Evolutionary conservation across 495 filamentous ascomycete species (phyloP), one percentile per base, ranked within the genome.

Genomic region (Aspergillus ostianus): DNA sequence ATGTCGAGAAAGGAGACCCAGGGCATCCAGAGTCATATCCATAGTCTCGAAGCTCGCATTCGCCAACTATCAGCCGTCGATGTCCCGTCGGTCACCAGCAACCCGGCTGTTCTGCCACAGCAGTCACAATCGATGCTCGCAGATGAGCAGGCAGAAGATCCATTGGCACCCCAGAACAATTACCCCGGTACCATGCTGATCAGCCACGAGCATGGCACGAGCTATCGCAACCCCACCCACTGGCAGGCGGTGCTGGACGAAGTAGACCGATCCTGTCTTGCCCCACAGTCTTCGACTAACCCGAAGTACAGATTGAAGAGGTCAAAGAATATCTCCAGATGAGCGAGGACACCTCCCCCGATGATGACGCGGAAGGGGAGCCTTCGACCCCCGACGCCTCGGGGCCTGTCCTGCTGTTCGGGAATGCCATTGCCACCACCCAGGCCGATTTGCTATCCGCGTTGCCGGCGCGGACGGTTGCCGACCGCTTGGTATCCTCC

Each of bases 101-200:
- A 18, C 46, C 50, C 51, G 27, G 18, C n/a, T 29, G 41, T 30
- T 41, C 36, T 10, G 13, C 13, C 36, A 17, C 10, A 4, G 36
- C 36, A 41, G 36, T 15, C 36, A 10, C 10, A 2, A 12, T 10
- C 36, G 10, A 17, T 4, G 1, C 6, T 10, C 8, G 36, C 36
- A 17, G 12, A 15, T 13, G 36, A 41, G 10, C 36, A 41, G 10
- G 36, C 36, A 41, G 36, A 41, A 2, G 36, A 41, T 15, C 36
- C 9, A 41, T 41, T 4, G 36, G 36, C 13, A 4, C 36, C 36
- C 3, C 36, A 41, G 13, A 32, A 6, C 41, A 45, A 32, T 2
- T 61, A 55, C 29, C 79, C 93, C 32, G 91, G 91, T 20, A 80
- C 88, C 44, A 80, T 96, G 62, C 88, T 86, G 65, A 86, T 94